Base-by-base conservation (phyloP, 106 monocot genomes). In the Agapanthus africanus region DNA sequence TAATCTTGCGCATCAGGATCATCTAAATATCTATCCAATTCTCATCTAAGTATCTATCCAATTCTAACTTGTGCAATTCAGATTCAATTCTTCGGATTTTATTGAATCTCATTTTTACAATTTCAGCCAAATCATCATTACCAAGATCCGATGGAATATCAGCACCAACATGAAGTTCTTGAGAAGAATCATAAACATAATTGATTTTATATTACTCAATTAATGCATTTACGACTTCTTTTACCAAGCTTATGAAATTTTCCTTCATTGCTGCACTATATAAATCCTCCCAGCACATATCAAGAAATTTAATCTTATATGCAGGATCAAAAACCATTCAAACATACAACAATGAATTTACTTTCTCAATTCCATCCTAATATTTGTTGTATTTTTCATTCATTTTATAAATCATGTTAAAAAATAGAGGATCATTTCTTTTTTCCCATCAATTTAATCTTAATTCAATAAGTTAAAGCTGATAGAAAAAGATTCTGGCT, bases 241-340 rank as follows among this genome's bases (percentile, higher is more conserved):
- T 18, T 73, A 42, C 64, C 84, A 80, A 32, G 73, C 78, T 59
- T 81, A 76, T 35, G 81, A 79, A 2, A 75, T 74, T 30, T 84
- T 76, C 32, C 76, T 71, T 47, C 81, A 74, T 75, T 78, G 84
- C 84, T 39, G 84, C 76, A 36, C 84, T 78, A 40, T 78, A 50
- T 13, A 87, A 19, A 70, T n/a, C n/a, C n/a, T n/a, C n/a, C n/a
- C n/a, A 78, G 38, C 82, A 71, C 34, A 62, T 68, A 41, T 86
- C 82, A 22, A 80, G 54, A n/a, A n/a, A n/a, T 70, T 87, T 90
- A 83, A 90, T 87, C 76, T 93, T 93, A 57, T 86, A 93, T n/a
- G 89, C 71, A 36, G 93, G 93, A 69, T 93, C 93, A 11, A 93
- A 68, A 69, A 93, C 76, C 40, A 86, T 82, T 37, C 86, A 74